Base-by-base conservation (phyloP, 805 yeast genomes). In the Sugiyamaella floridensis region DNA sequence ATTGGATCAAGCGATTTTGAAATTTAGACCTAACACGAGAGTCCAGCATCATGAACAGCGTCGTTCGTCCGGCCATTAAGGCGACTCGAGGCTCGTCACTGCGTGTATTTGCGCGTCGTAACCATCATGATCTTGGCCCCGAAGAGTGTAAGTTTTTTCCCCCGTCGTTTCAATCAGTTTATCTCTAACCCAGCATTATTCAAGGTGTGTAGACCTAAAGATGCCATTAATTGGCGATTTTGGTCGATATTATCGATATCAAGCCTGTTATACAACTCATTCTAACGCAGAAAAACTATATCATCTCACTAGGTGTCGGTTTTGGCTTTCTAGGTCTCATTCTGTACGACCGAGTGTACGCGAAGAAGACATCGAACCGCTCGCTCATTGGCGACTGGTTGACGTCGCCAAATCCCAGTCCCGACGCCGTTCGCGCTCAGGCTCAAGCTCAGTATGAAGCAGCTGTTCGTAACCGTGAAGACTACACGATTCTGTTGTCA, bases 351-450 rank as follows among this genome's bases (percentile, higher is more conserved):
- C 44, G 44, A 19, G 45, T 47, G 45, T 52, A 43, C 46, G 51
- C 56, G 44, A 48, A 49, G 40, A 52, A 43, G 32, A 15, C 53
- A 7, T 22, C 51, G 6, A 50, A 52, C 49, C 55, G 55, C 44
- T 55, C 60, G 4, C 43, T 55, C 12, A 53, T 58, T 50, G 61
- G 61, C 16, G 56, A 57, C 48, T 53, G 57, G 55, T 50, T 58
- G 18, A 57, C 57, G 34, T 57, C 61, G 19, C n/a, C 49, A 19
- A 26, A 43, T 12, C 56, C 57, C 8, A 44, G 52, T 18, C 43
- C 29, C n/a, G 54, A 55, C 22, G 50, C 49, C 43, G 40, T 50
- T 14, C 41, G 45, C 37, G 60, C 53, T 5, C 46, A 40, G 15
- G 54, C 53, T 19, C 47, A 53, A 18, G 47, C 45, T 28, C 40